Evolutionary conservation across 2,329 filamentous ascomycete species (phyloP).

Genomic region (Mycosphaerella arachidis): DNA sequence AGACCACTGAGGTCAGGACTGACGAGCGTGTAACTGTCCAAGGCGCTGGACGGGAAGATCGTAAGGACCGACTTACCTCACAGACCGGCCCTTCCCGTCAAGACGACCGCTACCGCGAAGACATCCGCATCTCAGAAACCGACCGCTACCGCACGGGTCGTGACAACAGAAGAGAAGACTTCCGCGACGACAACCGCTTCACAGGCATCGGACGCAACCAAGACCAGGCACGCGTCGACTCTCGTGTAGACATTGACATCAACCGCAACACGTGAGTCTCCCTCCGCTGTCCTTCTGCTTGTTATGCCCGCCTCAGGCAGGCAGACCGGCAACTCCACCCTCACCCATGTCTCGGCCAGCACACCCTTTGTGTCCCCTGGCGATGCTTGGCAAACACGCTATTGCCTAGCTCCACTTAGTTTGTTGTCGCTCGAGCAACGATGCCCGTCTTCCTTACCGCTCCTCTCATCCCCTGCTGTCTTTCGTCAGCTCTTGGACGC

Average conservation of each 20-base stretch:
- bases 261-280: slow-evolving; percentile 49
- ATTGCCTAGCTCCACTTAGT: slow-evolving; percentile 27
- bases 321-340: neutral
- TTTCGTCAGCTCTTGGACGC: slow-evolving; percentile 17
- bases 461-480: slow-evolving; percentile 23
- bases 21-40: slow-evolving; percentile 78
- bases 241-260: slow-evolving; percentile 40
- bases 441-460: slow-evolving; percentile 18
- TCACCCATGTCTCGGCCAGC: slow-evolving; percentile 1
- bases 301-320: neutral
- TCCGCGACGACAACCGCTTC: slow-evolving; percentile 29
- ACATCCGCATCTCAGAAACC: slow-evolving; percentile 78
- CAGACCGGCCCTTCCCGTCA: slow-evolving; percentile 59
- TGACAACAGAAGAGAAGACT: slow-evolving; percentile 49
- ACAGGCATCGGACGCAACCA: slow-evolving; percentile 18
- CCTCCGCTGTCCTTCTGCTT: neutral
- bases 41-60: slow-evolving; percentile 97
- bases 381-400: slow-evolving; percentile 31
- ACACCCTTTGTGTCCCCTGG: slow-evolving; percentile 21
- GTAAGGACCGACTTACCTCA: slow-evolving; percentile 67
- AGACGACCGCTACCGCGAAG: slow-evolving; percentile 67
- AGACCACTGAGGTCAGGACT: slow-evolving; percentile 71
- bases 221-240: slow-evolving; percentile 23
- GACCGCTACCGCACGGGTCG: slow-evolving; percentile 67
- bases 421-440: slow-evolving; percentile 33